Base-by-base conservation (phyloP, 805 yeast species). In the Yamadazyma philogaea region DNA sequence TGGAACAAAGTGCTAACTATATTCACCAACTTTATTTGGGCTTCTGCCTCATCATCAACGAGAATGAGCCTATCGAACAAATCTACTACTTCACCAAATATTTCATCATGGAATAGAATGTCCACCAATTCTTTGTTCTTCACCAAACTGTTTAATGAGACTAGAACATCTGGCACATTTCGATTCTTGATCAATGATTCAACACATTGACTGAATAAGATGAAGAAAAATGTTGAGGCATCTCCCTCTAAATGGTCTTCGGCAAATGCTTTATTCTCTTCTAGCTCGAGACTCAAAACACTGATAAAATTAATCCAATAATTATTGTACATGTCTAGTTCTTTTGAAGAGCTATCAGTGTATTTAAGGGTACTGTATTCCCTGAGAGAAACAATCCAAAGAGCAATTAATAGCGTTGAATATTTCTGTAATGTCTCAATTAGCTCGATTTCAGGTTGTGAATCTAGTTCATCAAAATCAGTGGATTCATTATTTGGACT, bases 181-280 rank as follows among this genome's bases (percentile, higher is more conserved):
- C 74, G 75, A 37, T 66, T 65, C 40, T 56, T 64, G 14, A 84
- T 74, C 47, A 89, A 68, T 0, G 84, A 77, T 52, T 87, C 95
- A 37, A 89, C 72, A 57, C 96, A 87, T 51, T 87, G 85, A 8
- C 96, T 86, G 63, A 84, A 86, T 30, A 90, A 60, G 22, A 89
- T 82, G 56, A 87, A 85, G 61, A 85, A 82, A 51, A 89, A 85
- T 47, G 78, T 79, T 4, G 75, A 70, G 1, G 78, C 66, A 47
- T 82, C 89, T 7, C 49, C 53, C 8, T 74, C 79, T 34, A 87
- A 59, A 27, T 78, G 68, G 1, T 68, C 63, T 5, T 66, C 59
- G 15, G 84, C 68, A 10, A 70, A 57, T 0, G 61, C 51, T 2
- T 72, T 65, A 47, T 82, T 72, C 16, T 66, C 68, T 31, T 80